These are phyloP conservation scores for Keqinozyma sinolaborantium DNA, from an alignment of 1,139 yeast genomes.

Conservation along the genomic window DNA sequence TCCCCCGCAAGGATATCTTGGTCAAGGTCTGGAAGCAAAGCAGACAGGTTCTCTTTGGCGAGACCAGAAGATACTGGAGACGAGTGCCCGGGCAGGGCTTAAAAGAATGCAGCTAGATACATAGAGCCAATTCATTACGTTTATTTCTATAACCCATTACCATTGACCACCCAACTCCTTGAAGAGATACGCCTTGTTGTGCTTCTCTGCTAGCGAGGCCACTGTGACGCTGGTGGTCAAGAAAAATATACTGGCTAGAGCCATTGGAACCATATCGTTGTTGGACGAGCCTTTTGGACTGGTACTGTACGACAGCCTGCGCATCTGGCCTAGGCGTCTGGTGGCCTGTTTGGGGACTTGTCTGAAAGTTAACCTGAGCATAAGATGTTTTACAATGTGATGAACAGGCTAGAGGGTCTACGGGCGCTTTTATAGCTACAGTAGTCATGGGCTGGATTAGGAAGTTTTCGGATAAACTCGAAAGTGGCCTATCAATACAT, in stretches of 20 bases:
- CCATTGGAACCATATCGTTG: neutral
- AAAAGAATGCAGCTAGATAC: no score
- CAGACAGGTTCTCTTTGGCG: constrained; percentile 35
- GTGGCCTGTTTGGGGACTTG: constrained; percentile 6
- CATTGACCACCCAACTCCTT: constrained; percentile 13
- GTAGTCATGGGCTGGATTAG: no score
- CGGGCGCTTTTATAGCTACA: no score
- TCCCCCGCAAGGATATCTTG: constrained; percentile 43
- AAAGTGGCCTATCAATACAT: no score
- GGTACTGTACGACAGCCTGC: neutral
- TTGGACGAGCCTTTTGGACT: neutral
- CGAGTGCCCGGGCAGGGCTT: constrained; percentile 44
- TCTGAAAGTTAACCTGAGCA: neutral
- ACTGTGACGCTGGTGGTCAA: constrained; percentile 15
- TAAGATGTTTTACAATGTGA: no score
- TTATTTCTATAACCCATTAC: neutral
- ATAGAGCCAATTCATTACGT: neutral
- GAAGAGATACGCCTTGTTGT: constrained; percentile 18
- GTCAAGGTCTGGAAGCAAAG: constrained; percentile 39
- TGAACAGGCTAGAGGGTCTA: no score
- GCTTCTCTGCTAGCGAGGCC: constrained; percentile 19
- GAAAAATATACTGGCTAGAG: neutral
- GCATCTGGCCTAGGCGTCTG: neutral
- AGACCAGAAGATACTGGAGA: constrained; percentile 34
- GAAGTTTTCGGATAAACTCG: no score